These are phyloP conservation scores for Mycosarcoma maydis DNA, from an alignment of 1,284 basidiomycete species.

Conservation along the genomic window DNA sequence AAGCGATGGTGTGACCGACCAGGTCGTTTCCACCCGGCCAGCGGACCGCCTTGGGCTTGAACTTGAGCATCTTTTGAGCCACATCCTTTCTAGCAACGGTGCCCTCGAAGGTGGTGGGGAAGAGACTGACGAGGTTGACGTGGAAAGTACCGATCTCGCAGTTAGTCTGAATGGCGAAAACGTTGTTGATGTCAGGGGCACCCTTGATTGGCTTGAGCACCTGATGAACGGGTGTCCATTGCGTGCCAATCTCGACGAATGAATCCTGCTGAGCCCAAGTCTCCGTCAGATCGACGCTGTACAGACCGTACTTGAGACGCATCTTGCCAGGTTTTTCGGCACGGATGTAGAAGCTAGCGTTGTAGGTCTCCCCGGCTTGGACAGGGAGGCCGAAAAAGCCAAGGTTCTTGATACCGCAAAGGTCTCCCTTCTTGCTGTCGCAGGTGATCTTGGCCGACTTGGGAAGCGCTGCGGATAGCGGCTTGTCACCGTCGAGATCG, in stretches of 20 bases:
- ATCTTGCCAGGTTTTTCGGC: constrained; percentile 19
- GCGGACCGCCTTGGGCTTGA: constrained; percentile 75
- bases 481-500: constrained; percentile 22
- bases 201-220: constrained; percentile 6
- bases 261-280: background rate
- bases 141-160: constrained; percentile 25
- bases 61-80: constrained; percentile 73
- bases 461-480: constrained; percentile 50
- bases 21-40: constrained; percentile 76
- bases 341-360: constrained; percentile 52
- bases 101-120: constrained; percentile 43
- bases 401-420: constrained; percentile 45
- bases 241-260: constrained; percentile 6
- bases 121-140: constrained; percentile 50
- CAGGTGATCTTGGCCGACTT: constrained; percentile 41
- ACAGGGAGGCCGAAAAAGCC: constrained; percentile 56
- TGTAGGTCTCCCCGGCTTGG: constrained; percentile 29
- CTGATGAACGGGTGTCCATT: constrained; percentile 34
- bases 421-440: constrained; percentile 5
- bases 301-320: constrained; percentile 24
- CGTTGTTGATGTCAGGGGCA: constrained; percentile 41
- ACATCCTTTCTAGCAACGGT: constrained; percentile 70
- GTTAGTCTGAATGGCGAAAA: constrained; percentile 44
- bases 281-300: constrained; percentile 19
- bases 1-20: constrained; percentile 69